Evolutionary conservation across 2,329 filamentous ascomycete genomes (phyloP).

Genomic region (Teratosphaeria pseudoeucalypti): DNA sequence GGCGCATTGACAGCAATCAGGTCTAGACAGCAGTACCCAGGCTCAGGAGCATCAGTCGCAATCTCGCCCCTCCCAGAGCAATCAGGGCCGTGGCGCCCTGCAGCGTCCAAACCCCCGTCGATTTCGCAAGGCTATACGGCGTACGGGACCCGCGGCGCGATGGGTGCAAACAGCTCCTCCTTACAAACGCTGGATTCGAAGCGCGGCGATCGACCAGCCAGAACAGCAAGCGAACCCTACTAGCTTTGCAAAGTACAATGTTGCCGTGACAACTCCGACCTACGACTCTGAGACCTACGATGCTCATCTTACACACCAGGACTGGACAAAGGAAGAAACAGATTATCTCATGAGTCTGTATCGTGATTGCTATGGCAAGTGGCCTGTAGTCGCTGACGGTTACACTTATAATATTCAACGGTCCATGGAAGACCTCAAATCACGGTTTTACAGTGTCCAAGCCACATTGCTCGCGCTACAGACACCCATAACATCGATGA

Average conservation of each 20-base stretch:
- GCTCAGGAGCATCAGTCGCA: background rate
- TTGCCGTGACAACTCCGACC: background rate
- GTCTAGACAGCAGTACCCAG: background rate
- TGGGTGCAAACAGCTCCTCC: background rate
- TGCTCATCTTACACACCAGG: constrained; percentile 56
- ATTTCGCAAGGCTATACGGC: background rate
- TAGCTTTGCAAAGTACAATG: background rate
- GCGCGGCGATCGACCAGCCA: background rate
- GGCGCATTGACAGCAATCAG: background rate
- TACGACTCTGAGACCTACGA: constrained; percentile 86
- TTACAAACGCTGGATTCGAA: background rate
- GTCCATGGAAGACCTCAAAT: constrained; percentile 82
- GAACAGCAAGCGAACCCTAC: background rate
- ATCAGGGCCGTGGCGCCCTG: background rate
- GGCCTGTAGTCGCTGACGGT: constrained; percentile 84
- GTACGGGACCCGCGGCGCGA: background rate
- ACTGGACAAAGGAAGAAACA: constrained; percentile 90
- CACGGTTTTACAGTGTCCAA: constrained; percentile 78
- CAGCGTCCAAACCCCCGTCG: background rate
- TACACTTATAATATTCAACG: constrained; percentile 47
- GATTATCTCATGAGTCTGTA: constrained; percentile 75
- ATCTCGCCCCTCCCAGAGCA: background rate
- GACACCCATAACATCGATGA: constrained; percentile 79
- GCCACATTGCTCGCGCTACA: constrained; percentile 71
- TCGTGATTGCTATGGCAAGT: constrained; percentile 73